phyloP scores from a whole-genome alignment of 2,329 filamentous ascomycete species.

The Biscogniauxia marginata region DNA sequence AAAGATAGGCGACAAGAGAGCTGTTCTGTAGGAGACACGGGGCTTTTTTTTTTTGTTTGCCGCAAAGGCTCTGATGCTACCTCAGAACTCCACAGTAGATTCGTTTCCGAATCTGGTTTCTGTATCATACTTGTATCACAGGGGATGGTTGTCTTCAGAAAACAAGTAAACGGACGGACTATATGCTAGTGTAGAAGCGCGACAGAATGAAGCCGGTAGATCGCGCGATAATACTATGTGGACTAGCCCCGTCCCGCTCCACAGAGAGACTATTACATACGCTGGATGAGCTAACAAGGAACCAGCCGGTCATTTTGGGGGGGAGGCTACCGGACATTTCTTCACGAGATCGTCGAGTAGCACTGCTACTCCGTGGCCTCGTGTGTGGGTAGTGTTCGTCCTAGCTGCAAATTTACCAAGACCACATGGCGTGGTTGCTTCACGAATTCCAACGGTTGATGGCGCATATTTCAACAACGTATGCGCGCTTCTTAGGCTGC shows the following conservation, averaged over 20 bases:
- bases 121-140: conserved; percentile 19
- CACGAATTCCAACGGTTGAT: conserved; percentile 13
- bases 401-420: conserved; percentile 23
- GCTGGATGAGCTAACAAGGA: conserved; percentile 14
- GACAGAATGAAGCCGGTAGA: conserved; percentile 19
- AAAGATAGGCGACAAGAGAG: conserved; percentile 7
- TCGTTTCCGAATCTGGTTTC: conserved; percentile 17
- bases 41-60: neutral
- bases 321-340: conserved; percentile 22
- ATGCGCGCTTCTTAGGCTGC: conserved; percentile 9
- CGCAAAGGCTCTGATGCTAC: conserved; percentile 16
- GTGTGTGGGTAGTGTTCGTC: conserved; percentile 11
- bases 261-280: conserved; percentile 8
- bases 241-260: conserved; percentile 13
- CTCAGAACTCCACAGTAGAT: conserved; percentile 16
- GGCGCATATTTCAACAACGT: conserved; percentile 5
- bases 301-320: conserved; percentile 22
- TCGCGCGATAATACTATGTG: conserved; percentile 13
- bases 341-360: conserved; percentile 18
- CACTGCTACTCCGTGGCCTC: conserved; percentile 1
- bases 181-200: neutral
- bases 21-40: neutral
- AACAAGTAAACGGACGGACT: neutral
- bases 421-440: conserved; percentile 33
- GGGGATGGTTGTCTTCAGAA: conserved; percentile 1